Base-by-base conservation (phyloP, 2,329 filamentous ascomycete genomes). In the Scedosporium apiospermum region DNA sequence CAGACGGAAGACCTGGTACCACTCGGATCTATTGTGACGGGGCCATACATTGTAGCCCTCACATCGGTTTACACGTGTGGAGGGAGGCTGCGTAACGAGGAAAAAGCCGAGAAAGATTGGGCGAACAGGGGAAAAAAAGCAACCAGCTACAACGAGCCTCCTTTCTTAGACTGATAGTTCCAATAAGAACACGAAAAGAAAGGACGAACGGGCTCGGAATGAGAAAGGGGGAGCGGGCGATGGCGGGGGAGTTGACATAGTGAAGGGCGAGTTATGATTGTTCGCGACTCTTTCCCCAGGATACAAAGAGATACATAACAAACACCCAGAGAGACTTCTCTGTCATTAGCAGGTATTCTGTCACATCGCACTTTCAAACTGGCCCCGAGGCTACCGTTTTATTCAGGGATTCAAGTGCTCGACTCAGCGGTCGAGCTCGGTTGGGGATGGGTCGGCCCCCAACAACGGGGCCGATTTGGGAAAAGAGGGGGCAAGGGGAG, bases 401-500 rank as follows among this genome's bases (percentile, higher is more conserved):
- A n/a, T 7, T 27, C 30, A 59, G 18, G 12, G n/a, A 10, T 51
- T 23, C 57, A 41, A 18, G 27, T 18, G 18, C 7, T 7, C 34
- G 21, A 16, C 34, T 38, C 10, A 38, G 34, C 10, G 34, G 34
- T 12, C 9, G 9, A 14, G 34, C 10, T 38, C 34, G 10, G 34
- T 38, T 38, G 34, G 34, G 34, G 34, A 38, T 38, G 34, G 34
- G 34, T 4, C 30, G 58, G 58, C 59, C 44, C 44, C 59, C 59
- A 61, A 61, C 23, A 61, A 61, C 59, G 59, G 59, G n/a, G 9
- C 42, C 59, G 5, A 9, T 53, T 61, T 51, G 44, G 44, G 59
- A 58, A 58, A 61, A 30, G 27, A 44, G 44, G 21, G 14, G 58
- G 27, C 6, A 26, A 14, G 12, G n/a, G 9, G 41, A 38, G 26